Conservation (phyloP, 1,139 yeast species). For the Candida freyschussii region DNA sequence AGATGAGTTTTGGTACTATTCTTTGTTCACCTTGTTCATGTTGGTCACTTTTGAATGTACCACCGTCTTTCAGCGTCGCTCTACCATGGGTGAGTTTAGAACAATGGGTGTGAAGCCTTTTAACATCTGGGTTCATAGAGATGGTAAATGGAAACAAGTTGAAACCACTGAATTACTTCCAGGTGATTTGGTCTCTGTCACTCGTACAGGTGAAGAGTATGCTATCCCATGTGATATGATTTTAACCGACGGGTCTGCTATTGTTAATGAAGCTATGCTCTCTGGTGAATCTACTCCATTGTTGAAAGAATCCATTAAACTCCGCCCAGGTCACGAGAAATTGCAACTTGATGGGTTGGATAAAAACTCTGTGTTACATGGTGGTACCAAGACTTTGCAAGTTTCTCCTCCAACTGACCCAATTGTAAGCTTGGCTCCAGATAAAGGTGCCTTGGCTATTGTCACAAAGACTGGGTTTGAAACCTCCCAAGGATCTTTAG, state of each 20-base stretch:
- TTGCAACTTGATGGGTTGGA: conserved; percentile 79
- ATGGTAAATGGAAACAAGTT: conserved; percentile 61
- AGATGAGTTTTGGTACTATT: conserved; percentile 97
- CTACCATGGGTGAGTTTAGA: conserved; percentile 91
- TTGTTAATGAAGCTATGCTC: conserved; percentile 96
- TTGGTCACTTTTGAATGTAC: conserved; percentile 90
- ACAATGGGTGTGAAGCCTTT: conserved; percentile 97
- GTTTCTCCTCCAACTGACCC: conserved; percentile 65
- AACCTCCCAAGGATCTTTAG: conserved; percentile 95
- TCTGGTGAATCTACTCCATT: conserved; percentile 98
- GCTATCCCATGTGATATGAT: conserved; percentile 96
- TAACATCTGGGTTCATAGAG: conserved; percentile 66
- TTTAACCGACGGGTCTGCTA: conserved; percentile 81
- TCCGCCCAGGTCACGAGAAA: conserved; percentile 68
- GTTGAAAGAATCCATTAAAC: conserved; percentile 82
- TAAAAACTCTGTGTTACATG: conserved; percentile 84
- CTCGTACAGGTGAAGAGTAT: conserved; percentile 84
- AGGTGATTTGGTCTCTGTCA: conserved; percentile 84
- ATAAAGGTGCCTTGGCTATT: conserved; percentile 85
- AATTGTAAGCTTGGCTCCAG: conserved; percentile 63
- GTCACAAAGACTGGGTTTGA: conserved; percentile 95
- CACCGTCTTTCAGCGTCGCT: conserved; percentile 91
- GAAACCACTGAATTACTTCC: conserved; percentile 80
- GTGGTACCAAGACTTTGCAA: conserved; percentile 96
- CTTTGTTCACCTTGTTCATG: conserved; percentile 88